Conservation (phyloP, 2,329 filamentous ascomycete genomes). For the Hypoxylon sp. region DNA sequence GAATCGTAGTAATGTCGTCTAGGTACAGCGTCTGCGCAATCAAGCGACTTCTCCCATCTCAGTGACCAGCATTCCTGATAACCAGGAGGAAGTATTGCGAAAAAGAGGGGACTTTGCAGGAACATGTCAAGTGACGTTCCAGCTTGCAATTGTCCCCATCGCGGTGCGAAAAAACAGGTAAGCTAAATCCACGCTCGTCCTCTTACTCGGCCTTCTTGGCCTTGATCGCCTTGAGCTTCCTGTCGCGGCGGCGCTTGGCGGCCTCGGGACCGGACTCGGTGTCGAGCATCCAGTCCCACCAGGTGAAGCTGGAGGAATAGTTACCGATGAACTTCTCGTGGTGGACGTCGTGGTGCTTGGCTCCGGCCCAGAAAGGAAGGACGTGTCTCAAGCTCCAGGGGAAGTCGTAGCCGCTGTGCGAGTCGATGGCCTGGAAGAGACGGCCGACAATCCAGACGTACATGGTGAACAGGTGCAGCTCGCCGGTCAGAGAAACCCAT, state of each 20-base stretch:
- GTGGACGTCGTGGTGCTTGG: slow-evolving; percentile 94
- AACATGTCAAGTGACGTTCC: no score
- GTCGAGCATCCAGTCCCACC: slow-evolving; percentile 96
- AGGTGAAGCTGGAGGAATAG: slow-evolving; percentile 96
- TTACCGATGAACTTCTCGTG: slow-evolving; percentile 99
- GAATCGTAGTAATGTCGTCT: slow-evolving; percentile 26
- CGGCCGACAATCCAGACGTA: slow-evolving; percentile 94
- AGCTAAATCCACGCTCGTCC: no score
- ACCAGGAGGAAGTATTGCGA: slow-evolving; percentile 24
- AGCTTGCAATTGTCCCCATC: no score
- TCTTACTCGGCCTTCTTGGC: slow-evolving; percentile 69
- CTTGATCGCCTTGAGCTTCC: slow-evolving; percentile 71
- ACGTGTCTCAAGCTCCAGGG: slow-evolving; percentile 96
- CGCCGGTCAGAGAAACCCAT: slow-evolving; percentile 82
- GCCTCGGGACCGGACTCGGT: slow-evolving; percentile 93
- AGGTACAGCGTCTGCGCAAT: slow-evolving; percentile 19
- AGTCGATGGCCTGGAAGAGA: slow-evolving; percentile 96
- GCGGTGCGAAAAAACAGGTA: no score
- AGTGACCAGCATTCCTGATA: slow-evolving; percentile 33
- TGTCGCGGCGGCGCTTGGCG: slow-evolving; percentile 81
- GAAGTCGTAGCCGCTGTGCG: slow-evolving; percentile 98
- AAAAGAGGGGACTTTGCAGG: no score
- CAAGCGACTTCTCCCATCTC: slow-evolving; percentile 19
- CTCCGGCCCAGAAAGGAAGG: slow-evolving; percentile 97
- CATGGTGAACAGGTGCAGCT: slow-evolving; percentile 97